Conservation (phyloP, 2,329 filamentous ascomycete genomes). For the Falciphora oryzae region DNA sequence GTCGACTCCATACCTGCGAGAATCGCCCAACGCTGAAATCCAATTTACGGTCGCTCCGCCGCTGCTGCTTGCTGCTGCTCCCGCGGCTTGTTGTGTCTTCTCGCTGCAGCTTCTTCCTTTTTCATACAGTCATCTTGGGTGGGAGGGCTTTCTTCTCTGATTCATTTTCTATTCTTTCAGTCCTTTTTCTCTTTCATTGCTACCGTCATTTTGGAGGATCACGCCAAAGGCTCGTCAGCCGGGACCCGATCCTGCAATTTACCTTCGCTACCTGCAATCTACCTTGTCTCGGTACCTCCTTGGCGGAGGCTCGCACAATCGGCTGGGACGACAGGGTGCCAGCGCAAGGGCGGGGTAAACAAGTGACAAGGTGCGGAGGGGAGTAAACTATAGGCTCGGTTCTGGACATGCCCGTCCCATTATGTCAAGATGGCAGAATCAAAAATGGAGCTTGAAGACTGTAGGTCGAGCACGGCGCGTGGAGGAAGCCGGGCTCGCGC, state of each 20-base stretch:
- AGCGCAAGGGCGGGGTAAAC: neutral
- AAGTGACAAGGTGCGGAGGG: neutral
- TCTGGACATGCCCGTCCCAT: constrained; percentile 55
- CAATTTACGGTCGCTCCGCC: neutral
- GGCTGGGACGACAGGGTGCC: neutral
- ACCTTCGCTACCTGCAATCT: neutral
- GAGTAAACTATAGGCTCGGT: neutral
- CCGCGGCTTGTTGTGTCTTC: neutral
- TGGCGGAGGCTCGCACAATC: neutral
- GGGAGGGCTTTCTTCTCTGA: neutral
- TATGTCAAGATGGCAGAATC: constrained; percentile 62
- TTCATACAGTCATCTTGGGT: neutral
- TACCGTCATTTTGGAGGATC: neutral
- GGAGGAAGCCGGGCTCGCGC: neutral
- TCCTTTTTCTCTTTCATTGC: neutral
- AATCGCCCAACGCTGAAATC: neutral
- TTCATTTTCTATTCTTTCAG: too few relatives aligned
- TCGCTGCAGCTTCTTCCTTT: neutral
- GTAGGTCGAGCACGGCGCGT: constrained; percentile 40
- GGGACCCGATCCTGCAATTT: neutral
- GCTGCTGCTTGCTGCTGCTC: neutral
- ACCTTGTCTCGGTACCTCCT: neutral
- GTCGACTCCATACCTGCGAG: neutral
- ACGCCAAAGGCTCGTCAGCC: neutral
- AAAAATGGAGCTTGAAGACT: constrained; percentile 87